A percentile compares a stretch with the other conserved stretches of the same genome.
phyloP scores from a whole-genome alignment of 129 eudicot genomes.

The Flaveria brownii region DNA sequence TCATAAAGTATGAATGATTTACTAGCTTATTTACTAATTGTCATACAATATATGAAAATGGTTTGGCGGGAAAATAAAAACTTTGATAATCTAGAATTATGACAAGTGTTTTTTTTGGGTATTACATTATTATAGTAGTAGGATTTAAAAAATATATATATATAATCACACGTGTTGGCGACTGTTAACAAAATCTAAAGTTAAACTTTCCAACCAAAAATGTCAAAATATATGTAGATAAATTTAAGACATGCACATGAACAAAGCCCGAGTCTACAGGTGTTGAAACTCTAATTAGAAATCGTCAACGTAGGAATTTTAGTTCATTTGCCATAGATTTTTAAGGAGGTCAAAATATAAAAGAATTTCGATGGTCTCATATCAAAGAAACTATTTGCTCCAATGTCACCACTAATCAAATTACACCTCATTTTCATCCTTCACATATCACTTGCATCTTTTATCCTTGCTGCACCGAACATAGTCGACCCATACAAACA shows the following conservation, averaged over 20 bases:
- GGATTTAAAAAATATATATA: too few species aligned
- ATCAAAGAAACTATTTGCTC: background rate
- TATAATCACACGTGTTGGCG: too few species aligned
- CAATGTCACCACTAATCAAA: constrained; percentile 12
- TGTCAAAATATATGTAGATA: background rate
- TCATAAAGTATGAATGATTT: too few species aligned
- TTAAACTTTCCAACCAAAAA: background rate
- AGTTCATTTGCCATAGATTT: constrained; percentile 17
- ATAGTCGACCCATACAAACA: background rate
- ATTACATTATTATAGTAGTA: too few species aligned
- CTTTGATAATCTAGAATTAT: too few species aligned
- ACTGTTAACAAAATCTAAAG: background rate
- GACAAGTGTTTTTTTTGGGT: too few species aligned
- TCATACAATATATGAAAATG: too few species aligned
- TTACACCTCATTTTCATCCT: constrained; percentile 15
- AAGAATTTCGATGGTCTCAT: background rate
- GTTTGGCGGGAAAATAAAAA: too few species aligned
- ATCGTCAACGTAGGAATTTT: constrained; percentile 2
- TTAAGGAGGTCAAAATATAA: constrained; percentile 13
- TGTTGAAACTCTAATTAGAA: constrained; percentile 17
- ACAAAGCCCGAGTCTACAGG: constrained; percentile 22
- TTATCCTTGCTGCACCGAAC: background rate
- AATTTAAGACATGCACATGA: background rate
- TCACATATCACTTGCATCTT: constrained; percentile 26
- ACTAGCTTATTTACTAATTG: too few species aligned